Evolutionary conservation across 164 flowering plant species (phyloP).

Genomic region (Cinnamomum micranthum): DNA sequence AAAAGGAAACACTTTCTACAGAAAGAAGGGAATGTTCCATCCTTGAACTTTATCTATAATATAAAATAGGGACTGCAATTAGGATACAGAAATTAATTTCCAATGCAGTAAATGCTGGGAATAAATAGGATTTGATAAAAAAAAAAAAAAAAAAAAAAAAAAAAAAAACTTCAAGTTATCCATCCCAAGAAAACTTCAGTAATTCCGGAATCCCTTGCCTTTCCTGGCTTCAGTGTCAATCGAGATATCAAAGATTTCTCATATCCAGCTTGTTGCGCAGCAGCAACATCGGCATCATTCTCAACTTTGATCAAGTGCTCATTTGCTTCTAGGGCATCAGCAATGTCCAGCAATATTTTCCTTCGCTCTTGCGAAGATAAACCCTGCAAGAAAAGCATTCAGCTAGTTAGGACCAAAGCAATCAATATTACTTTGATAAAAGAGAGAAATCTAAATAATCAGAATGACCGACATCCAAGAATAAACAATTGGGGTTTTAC

Average conservation of each 20-base stretch:
- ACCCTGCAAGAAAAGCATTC: slow-evolving; percentile 41
- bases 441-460: background rate
- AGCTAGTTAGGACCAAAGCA: background rate
- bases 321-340: slow-evolving; percentile 86
- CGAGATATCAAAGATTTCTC: slow-evolving; percentile 81
- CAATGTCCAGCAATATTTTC: slow-evolving; percentile 69
- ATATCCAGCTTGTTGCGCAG: slow-evolving; percentile 74
- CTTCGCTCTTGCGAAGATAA: slow-evolving; percentile 65
- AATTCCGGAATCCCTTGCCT: slow-evolving; percentile 44
- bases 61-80: background rate
- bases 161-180: background rate
- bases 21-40: background rate
- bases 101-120: slow-evolving; percentile 2
- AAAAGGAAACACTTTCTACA: background rate
- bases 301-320: slow-evolving; percentile 54
- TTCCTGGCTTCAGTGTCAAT: slow-evolving; percentile 73
- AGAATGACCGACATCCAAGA: background rate
- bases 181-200: background rate
- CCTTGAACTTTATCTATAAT: background rate
- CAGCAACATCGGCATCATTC: slow-evolving; percentile 88
- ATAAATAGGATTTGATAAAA: background rate
- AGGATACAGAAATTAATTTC: background rate
- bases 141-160: background rate
- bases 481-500: background rate
- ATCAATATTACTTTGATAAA: background rate